These are phyloP conservation scores for Hysterangium stoloniferum DNA, from an alignment of 768 basidiomycete genomes.

Conservation along the genomic window DNA sequence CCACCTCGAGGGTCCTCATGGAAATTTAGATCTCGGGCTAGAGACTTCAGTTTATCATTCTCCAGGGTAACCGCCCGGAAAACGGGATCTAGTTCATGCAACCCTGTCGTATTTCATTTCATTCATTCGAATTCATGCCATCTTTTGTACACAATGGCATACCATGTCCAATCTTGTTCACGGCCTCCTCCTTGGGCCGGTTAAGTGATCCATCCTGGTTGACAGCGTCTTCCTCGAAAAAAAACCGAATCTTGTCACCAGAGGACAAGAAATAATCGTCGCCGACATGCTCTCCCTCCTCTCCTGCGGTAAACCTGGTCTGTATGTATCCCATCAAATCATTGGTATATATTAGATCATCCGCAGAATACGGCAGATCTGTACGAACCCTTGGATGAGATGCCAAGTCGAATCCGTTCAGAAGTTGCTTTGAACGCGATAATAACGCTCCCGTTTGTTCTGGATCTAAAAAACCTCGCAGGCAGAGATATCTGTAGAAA, in stretches of 20 bases:
- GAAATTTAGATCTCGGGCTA: conserved; percentile 74
- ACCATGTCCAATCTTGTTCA: conserved; percentile 97
- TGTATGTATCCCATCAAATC: conserved; percentile 24
- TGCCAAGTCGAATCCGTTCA: conserved; percentile 69
- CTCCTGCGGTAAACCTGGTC: conserved; percentile 85
- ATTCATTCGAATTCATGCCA: background rate
- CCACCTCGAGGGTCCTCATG: conserved; percentile 80
- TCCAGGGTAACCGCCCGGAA: conserved; percentile 77
- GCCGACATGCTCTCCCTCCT: conserved; percentile 69
- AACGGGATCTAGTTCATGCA: conserved; percentile 78
- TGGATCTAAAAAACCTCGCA: conserved; percentile 63
- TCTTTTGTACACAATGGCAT: conserved; percentile 13
- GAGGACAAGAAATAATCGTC: conserved; percentile 91
- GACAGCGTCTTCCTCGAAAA: conserved; percentile 87
- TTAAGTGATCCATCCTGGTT: conserved; percentile 60
- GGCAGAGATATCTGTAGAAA: conserved; percentile 58
- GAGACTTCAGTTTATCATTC: conserved; percentile 56
- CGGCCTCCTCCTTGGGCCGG: conserved; percentile 62
- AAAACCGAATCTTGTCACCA: conserved; percentile 92
- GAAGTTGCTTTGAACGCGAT: conserved; percentile 59
- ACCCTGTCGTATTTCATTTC: conserved; percentile 33
- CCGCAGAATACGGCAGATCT: background rate
- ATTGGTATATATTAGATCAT: conserved; percentile 13
- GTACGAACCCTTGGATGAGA: conserved; percentile 70
- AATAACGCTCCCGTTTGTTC: conserved; percentile 57